Evolutionary conservation across 495 filamentous ascomycete species (phyloP), one percentile per base, ranked within the genome.

Genomic region (Neurospora hispaniola): DNA sequence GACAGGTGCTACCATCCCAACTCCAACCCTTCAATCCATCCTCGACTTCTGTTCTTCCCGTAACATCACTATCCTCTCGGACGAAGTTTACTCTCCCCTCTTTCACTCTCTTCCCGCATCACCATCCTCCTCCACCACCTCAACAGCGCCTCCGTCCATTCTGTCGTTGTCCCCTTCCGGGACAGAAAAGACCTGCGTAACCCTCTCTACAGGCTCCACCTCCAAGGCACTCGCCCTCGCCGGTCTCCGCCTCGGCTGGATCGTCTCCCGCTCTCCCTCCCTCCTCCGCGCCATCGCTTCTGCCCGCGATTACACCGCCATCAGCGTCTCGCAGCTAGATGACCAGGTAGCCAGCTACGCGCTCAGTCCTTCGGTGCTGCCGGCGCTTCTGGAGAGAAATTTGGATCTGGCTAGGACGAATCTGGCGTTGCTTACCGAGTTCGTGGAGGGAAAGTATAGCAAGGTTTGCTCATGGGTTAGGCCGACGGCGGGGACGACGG

Each of bases 51-150:
- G 93, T 6, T 80, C 82, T 35, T 79, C 84, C 43, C 83, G 86
- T 42, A 85, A 88, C 68, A 91, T 96, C 72, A 89, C 85, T 39
- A 82, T 97, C 27, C 84, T 94, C 70, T 87, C 89, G 5, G 94
- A 97, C 76, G 94, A 97, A 81, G 94, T 96, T 9, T 97, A 96
- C 79, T 88, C 92, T 6, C 94, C 94, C 0, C 84, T 97, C n/a
- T 97, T 94, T 85, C 94, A 97, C 82, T 79, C 81, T 69, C 76
- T 84, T 14, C 79, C 80, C 5, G 72, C 76, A 10, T 46, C 73
- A 9, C 31, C 27, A 6, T 14, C 42, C 41, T 42, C 41, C 12
- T 42, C 42, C 42, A 16, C 42, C 42, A 41, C 54, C 14, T 39
- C 42, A 42, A 14, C 12, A 62, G 73, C 78, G 0, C 80, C 80